These are phyloP conservation scores for Cryptococcus amylolentus DNA, from an alignment of 1,284 basidiomycete genomes.

Conservation along the genomic window DNA sequence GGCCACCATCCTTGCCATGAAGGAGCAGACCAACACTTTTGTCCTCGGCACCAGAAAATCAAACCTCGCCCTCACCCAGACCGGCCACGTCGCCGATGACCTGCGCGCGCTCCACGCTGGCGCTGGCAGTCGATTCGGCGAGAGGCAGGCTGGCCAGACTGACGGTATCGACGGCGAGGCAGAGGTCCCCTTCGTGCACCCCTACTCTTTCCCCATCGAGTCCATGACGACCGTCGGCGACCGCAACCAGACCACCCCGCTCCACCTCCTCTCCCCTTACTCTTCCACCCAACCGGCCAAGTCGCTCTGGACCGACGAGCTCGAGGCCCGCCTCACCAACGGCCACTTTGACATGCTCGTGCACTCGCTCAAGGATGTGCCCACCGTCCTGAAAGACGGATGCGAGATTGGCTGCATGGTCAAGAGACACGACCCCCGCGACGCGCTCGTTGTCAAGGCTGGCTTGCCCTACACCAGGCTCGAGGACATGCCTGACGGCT, in stretches of 20 bases:
- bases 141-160: not conserved
- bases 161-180: not conserved
- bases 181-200: conserved; percentile 1
- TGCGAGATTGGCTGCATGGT: conserved; percentile 82
- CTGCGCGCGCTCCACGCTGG: conserved; percentile 56
- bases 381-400: conserved; percentile 77
- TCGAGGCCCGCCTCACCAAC: conserved; percentile 75
- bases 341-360: conserved; percentile 85
- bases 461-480: conserved; percentile 70
- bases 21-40: conserved; percentile 28
- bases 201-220: conserved; percentile 61
- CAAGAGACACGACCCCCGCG: conserved; percentile 83
- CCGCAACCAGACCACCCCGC: conserved; percentile 69
- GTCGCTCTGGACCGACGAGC: conserved; percentile 90
- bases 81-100: conserved; percentile 64
- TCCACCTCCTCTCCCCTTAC: conserved; percentile 52
- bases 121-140: conserved; percentile 1
- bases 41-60: conserved; percentile 79
- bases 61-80: conserved; percentile 81
- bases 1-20: conserved; percentile 13
- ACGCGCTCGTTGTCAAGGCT: conserved; percentile 81
- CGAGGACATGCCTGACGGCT: conserved; percentile 81
- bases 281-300: conserved; percentile 57
- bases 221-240: conserved; percentile 92
- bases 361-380: conserved; percentile 91